Conservation (phyloP, 169 alveolate genomes). For the Toxoplasma gondii region DNA sequence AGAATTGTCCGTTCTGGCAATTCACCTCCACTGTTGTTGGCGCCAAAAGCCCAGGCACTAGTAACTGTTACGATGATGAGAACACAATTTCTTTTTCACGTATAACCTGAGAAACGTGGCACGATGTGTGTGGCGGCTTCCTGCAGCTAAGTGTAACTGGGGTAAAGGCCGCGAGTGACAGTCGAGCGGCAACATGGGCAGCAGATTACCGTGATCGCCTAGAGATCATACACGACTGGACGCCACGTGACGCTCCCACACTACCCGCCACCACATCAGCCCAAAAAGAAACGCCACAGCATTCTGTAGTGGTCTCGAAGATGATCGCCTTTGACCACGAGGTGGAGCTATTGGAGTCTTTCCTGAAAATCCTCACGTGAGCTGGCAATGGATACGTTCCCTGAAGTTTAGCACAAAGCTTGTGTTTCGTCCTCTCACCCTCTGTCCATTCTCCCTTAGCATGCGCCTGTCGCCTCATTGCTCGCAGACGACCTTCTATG, state of each 20-base stretch:
- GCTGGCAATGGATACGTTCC: background rate
- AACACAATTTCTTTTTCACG: too few species aligned
- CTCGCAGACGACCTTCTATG: background rate
- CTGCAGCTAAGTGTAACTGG: constrained; percentile 19
- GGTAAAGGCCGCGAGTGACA: background rate
- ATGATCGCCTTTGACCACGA: constrained; percentile 23
- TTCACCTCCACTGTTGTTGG: too few species aligned
- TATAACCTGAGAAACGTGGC: too few species aligned
- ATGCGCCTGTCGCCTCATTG: background rate
- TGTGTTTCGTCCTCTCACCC: background rate
- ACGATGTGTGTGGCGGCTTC: too few species aligned
- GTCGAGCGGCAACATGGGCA: background rate
- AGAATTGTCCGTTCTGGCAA: too few species aligned
- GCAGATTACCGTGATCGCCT: constrained; percentile 12
- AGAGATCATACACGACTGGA: constrained; percentile 18
- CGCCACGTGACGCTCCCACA: background rate
- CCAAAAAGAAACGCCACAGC: background rate
- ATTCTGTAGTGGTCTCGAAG: background rate
- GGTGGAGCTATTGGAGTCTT: constrained; percentile 20
- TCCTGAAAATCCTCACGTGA: constrained; percentile 26
- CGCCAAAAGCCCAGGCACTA: too few species aligned
- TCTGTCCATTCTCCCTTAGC: background rate
- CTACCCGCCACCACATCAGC: background rate
- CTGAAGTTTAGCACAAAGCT: background rate
- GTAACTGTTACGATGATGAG: too few species aligned